These are phyloP conservation scores for Allium cepa DNA, from an alignment of 106 monocot genomes.

Conservation along the genomic window DNA sequence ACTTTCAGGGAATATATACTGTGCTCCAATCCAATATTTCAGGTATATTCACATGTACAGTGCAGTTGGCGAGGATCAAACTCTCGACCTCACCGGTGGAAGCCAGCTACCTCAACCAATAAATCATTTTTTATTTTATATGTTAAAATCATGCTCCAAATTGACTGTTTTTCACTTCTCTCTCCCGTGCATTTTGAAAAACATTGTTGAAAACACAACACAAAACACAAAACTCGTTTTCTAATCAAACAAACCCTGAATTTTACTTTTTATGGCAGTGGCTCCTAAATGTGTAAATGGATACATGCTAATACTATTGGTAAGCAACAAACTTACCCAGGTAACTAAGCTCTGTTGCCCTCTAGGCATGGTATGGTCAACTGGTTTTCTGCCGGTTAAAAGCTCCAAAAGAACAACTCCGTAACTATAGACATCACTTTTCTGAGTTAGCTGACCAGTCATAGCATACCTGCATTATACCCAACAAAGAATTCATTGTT, in stretches of 20 bases:
- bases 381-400: constrained; percentile 85
- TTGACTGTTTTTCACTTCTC: too few species aligned
- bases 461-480: constrained; percentile 66
- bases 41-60: too few species aligned
- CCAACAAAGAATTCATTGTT: background rate
- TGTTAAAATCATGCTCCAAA: background rate
- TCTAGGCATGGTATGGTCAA: constrained; percentile 93
- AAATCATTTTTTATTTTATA: background rate
- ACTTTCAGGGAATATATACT: too few species aligned
- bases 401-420: constrained; percentile 94
- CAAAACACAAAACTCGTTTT: too few species aligned
- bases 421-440: constrained; percentile 95
- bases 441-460: constrained; percentile 86
- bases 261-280: background rate
- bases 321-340: constrained; percentile 50
- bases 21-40: too few species aligned
- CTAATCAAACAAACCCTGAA: too few species aligned
- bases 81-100: too few species aligned
- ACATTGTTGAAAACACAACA: too few species aligned
- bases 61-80: background rate
- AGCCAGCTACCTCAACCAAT: background rate
- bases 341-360: constrained; percentile 92
- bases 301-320: background rate
- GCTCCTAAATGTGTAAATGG: background rate
- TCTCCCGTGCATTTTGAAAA: too few species aligned